Conservation (phyloP, 305 asterid genomes). For the Fraxinus xanthoxyloides region DNA sequence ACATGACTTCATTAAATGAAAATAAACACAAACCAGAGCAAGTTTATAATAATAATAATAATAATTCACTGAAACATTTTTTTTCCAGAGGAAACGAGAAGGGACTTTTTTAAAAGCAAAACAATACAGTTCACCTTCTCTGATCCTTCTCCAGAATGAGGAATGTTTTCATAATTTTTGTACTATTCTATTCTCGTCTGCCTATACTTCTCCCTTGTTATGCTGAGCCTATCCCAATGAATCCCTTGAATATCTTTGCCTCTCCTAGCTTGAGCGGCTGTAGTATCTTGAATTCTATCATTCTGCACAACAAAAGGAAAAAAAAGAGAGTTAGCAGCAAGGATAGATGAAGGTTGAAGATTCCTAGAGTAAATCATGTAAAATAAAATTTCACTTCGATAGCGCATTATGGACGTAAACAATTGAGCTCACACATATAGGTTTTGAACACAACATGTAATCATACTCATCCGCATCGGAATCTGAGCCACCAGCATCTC, state of each 20-base stretch:
- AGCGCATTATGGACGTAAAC: neutral
- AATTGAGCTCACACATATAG: neutral
- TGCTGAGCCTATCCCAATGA: slow-evolving; percentile 86
- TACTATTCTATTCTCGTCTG: slow-evolving; percentile 75
- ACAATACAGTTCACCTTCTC: slow-evolving; percentile 51
- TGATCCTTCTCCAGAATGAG: slow-evolving; percentile 65
- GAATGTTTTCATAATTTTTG: slow-evolving; percentile 81
- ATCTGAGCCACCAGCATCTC: slow-evolving; percentile 60
- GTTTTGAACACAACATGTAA: slow-evolving; percentile 50
- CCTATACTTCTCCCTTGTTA: slow-evolving; percentile 77
- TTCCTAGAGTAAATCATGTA: neutral
- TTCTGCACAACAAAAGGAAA: slow-evolving; percentile 29
- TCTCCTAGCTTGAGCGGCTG: slow-evolving; percentile 70
- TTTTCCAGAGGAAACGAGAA: neutral
- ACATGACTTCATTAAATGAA: too few relatives aligned
- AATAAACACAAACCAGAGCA: too few relatives aligned
- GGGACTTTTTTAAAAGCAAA: neutral
- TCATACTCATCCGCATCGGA: slow-evolving; percentile 78
- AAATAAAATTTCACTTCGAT: neutral
- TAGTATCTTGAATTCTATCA: slow-evolving; percentile 66
- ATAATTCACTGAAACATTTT: neutral
- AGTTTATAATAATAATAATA: neutral
- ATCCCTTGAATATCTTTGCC: slow-evolving; percentile 95
- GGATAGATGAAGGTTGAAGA: neutral
- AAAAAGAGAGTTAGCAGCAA: neutral